Evolutionary conservation across 306 rosid genomes (phyloP), one percentile per base, ranked within the genome.

Genomic region (Gastrolobium villosum): DNA sequence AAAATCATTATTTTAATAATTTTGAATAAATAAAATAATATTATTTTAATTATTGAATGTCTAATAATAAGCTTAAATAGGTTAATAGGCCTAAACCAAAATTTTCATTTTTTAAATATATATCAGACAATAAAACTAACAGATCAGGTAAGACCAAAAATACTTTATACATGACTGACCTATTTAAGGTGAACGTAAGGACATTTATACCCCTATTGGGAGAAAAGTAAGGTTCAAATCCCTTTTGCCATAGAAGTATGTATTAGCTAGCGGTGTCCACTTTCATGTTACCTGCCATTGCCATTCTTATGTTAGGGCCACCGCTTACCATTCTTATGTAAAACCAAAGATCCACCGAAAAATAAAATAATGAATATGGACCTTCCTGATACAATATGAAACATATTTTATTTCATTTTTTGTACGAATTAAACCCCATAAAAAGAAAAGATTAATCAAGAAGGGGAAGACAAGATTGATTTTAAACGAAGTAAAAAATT

Each of bases 221-320:
- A 74, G 56, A 79, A 53, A 72, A 63, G 43, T 43, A 52, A 57
- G 70, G 68, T 56, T 74, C 80, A 67, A 54, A 76, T 61, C 62
- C 75, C 79, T 65, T 81, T 36, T 60, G 65, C 66, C 30, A 69
- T 67, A 46, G 13, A 31, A 20, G 13, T 35, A 43, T 65, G 71
- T 5, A 20, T 20, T 20, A 20, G 26, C 26, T 70, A 28, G 75
- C 79, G 56, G 77, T 82, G 70, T 82, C 83, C 85, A 75, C 72
- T 86, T 88, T 64, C 78, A 70, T 68, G 84, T 77, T 78, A 76
- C 60, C 79, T 79, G 69, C 75, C 67, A 79, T 44, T 41, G 62
- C 59, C 50, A 37, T 72, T 65, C 59, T 68, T n/a, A 30, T 48
- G 49, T 68, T 13, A 61, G 14, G 71, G 65, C 45, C 20, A 76